Conservation (phyloP, 1,139 yeast species). For the Kurtzmaniella quercitrusa region DNA sequence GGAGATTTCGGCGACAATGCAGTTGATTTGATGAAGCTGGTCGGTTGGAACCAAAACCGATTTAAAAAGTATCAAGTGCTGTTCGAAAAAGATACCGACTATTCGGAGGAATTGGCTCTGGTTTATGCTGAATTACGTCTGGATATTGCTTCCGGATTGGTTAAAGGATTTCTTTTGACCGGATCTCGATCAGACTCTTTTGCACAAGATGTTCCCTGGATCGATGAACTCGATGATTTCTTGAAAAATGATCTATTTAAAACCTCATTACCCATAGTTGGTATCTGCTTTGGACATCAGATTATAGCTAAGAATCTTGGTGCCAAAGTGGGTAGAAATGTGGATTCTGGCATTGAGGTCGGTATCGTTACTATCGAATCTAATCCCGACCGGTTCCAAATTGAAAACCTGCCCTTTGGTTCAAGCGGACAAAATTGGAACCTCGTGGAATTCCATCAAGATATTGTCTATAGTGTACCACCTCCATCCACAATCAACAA, state of each 20-base stretch:
- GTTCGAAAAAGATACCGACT: conserved; percentile 28
- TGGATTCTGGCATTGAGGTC: conserved; percentile 65
- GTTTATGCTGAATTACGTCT: conserved; percentile 16
- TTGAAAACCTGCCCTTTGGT: conserved; percentile 27
- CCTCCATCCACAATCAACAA: conserved; percentile 13
- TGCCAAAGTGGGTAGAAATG: conserved; percentile 52
- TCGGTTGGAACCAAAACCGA: conserved; percentile 10
- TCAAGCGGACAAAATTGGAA: conserved; percentile 22
- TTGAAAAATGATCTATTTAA: conserved; percentile 25
- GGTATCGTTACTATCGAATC: conserved; percentile 54
- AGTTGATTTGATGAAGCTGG: conserved; percentile 22
- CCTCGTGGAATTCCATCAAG: conserved; percentile 68
- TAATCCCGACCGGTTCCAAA: conserved; percentile 35
- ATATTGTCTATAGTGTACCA: conserved; percentile 50
- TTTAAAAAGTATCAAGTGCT: conserved; percentile 45
- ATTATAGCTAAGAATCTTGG: conserved; percentile 65
- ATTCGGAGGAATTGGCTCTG: conserved; percentile 9
- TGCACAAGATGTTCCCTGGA: conserved; percentile 49
- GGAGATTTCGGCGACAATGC: conserved; percentile 57
- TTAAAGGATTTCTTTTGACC: conserved; percentile 50
- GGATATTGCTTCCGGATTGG: conserved; percentile 30
- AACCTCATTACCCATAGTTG: conserved; percentile 42
- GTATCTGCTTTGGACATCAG: conserved; percentile 89
- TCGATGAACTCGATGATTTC: conserved; percentile 42
- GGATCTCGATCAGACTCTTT: conserved; percentile 66